Percentiles rank a stretch among this genome's conserved stretches.
These are phyloP conservation scores for Glomus cerebriforme DNA, from an alignment of 192 early-diverging fungal genomes.

Conservation along the genomic window DNA sequence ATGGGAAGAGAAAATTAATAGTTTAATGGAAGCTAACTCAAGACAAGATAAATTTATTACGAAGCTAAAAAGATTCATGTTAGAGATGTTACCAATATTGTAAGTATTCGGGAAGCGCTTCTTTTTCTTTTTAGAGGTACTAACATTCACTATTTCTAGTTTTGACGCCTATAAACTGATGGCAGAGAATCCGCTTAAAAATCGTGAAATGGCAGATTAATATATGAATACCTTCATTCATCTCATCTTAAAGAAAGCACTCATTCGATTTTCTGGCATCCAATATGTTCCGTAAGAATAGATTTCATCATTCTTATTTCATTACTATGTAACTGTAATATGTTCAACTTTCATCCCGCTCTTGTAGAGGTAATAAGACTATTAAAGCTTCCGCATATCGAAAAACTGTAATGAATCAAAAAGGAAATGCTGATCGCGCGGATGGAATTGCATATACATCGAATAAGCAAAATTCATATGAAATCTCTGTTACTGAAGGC, in stretches of 20 bases:
- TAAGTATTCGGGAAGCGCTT: slow-evolving; percentile 10
- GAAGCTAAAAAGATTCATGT: slow-evolving; percentile 20
- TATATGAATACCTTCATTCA: slow-evolving; percentile 27
- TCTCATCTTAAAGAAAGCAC: slow-evolving; percentile 27
- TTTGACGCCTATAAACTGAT: slow-evolving; percentile 18
- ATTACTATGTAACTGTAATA: background rate
- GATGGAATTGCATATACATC: slow-evolving; percentile 27
- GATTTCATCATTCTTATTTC: background rate
- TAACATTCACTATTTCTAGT: slow-evolving; percentile 25
- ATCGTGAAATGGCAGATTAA: slow-evolving; percentile 18
- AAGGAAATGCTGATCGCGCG: slow-evolving; percentile 13
- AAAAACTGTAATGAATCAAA: slow-evolving; percentile 23
- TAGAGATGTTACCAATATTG: slow-evolving; percentile 27
- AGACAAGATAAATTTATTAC: slow-evolving; percentile 12
- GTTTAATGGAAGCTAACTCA: background rate
- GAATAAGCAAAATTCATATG: slow-evolving; percentile 22
- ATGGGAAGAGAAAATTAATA: slow-evolving; percentile 25
- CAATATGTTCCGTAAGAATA: slow-evolving; percentile 23
- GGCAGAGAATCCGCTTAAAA: slow-evolving; percentile 14
- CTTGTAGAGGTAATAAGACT: slow-evolving; percentile 22
- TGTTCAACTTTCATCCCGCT: background rate
- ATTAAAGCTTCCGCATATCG: slow-evolving; percentile 15
- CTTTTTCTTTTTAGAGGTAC: background rate
- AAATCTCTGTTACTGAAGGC: slow-evolving; percentile 18
- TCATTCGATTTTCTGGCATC: slow-evolving; percentile 15